Evolutionary conservation across 148 eudicot species (phyloP).

Genomic region (Heliosperma pusillum): DNA sequence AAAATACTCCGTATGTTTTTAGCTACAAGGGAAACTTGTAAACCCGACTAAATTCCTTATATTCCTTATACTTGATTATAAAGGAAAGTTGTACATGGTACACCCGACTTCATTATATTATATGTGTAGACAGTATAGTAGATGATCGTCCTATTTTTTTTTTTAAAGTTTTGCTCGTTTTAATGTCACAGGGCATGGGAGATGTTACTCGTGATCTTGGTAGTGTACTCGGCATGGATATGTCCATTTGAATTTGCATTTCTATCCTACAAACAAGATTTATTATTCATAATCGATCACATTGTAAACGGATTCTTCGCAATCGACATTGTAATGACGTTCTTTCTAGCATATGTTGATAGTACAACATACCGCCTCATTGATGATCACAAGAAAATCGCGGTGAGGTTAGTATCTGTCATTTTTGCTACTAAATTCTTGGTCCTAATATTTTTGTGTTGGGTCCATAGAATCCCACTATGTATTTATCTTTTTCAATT

Average conservation of each 20-base stretch:
- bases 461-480: neutral
- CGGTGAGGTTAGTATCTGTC: constrained; percentile 42
- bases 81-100: too few relatives aligned
- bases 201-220: constrained; percentile 62
- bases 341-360: constrained; percentile 90
- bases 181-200: constrained; percentile 72
- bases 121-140: too few relatives aligned
- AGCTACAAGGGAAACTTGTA: too few relatives aligned
- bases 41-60: too few relatives aligned
- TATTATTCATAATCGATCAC: constrained; percentile 58
- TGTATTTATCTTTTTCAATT: too few relatives aligned
- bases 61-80: too few relatives aligned
- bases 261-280: constrained; percentile 41
- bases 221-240: constrained; percentile 88
- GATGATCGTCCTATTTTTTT: too few relatives aligned
- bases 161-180: neutral
- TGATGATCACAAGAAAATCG: constrained; percentile 73
- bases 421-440: neutral
- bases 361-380: constrained; percentile 60
- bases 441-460: neutral
- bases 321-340: constrained; percentile 77
- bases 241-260: constrained; percentile 92
- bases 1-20: too few relatives aligned
- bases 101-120: too few relatives aligned
- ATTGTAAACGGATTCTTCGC: constrained; percentile 79